Evolutionary conservation across 768 basidiomycete genomes (phyloP), one percentile per base, ranked within the genome.

Genomic region (Pisolithus microcarpus): DNA sequence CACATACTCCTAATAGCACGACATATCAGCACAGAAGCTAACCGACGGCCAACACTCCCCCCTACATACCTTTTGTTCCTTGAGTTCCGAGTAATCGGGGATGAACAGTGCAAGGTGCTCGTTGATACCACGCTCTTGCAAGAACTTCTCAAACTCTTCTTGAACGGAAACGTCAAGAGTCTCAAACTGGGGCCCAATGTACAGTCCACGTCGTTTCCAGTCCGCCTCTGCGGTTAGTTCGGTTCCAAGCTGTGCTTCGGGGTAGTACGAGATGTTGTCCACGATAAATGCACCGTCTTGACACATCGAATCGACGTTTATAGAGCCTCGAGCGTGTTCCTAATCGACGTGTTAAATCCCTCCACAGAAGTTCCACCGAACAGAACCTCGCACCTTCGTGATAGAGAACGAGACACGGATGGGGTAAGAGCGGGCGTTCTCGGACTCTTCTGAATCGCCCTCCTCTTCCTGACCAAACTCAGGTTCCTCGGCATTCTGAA

Each of bases 131-230:
- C 95, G 85, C 73, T 97, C 94, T 56, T 82, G 78, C 51, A 99
- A 70, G 78, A 77, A 98, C 63, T 79, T 78, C 63, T 95, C 91
- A 64, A 98, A 92, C 66, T 91, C 87, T 57, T 92, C 86, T 69
- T 98, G 95, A 16, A 99, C 81, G 1, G 70, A 65, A 39, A 84
- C 76, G 62, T 98, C 95, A 40, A 98, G 82, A 44, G 91, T 87
- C 52, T 93, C 90, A 61, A 96, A 98, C 74, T 87, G 83, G 47
- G 94, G 95, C 1, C 95, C 95, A 63, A 95, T 82, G 75, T 96
- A 98, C 56, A 88, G 71, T 2, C 88, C 91, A 18, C 93, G 80
- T 43, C 94, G 82, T 65, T 86, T 87, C 91, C 90, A 97, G 71
- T 97, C 93, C 7, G 88, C 86, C 56, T 98, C 92, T 7, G 89